Base-by-base conservation (phyloP, 768 basidiomycete species). In the Crucibulum laeve region DNA sequence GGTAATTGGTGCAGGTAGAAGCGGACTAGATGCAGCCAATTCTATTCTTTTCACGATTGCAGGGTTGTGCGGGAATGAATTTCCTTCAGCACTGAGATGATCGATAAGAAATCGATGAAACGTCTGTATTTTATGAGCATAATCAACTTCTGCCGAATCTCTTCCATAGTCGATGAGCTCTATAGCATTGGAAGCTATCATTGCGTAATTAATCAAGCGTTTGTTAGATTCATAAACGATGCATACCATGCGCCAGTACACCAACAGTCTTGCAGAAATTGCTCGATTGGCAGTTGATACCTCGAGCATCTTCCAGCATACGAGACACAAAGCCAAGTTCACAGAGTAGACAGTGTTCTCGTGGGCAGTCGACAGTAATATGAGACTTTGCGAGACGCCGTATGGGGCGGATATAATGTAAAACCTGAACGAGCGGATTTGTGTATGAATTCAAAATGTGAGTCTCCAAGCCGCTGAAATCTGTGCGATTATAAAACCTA, bases 401-500 rank as follows among this genome's bases (percentile, higher is more conserved):
- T 25, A 99, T 79, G 1, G 94, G 88, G 11, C 65, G 53, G 17
- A 73, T 77, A 63, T 91, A 94, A 59, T 96, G 88, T 65, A 98
- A 78, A n/a, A 86, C 79, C 61, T 99, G 94, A 1, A 95, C 64
- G 23, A 96, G 61, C 1, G 89, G 69, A 58, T 99, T 99, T 13
- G 94, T 95, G 65, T 98, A 99, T 4, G 93, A 99, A 61, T 97
- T 95, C 34, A 91, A 72, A 45, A 99, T 97, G 58, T 98, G 92
- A 1, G 95, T 96, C 60, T 99, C 95, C 36, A 99, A 73, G 4
- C 96, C 96, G 43, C 91, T 94, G 54, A 78, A 91, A 15, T 77
- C 60, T 0, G 96, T 98, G 58, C 82, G 83, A 63, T 99, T 99
- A 67, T 93, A 98, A 61, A 91, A 98, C 2, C 92, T 94, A 47